Evolutionary conservation across 169 alveolate genomes (phyloP).

Genomic region (Plasmodium fragile): DNA sequence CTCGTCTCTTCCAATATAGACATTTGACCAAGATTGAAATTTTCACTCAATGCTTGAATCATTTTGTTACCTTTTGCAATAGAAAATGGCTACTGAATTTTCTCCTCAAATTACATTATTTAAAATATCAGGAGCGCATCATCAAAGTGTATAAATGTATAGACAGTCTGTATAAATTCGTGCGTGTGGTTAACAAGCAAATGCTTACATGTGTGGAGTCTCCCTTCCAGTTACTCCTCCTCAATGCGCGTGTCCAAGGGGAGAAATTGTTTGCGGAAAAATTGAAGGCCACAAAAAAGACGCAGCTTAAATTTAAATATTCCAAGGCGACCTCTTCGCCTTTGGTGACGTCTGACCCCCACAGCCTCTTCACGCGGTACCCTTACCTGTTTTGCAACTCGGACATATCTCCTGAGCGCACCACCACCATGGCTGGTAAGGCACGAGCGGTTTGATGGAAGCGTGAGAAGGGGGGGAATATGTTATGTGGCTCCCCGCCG

Average conservation of each 20-base stretch:
- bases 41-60: conserved; percentile 7
- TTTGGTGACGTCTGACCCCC: not conserved
- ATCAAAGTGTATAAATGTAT: conserved; percentile 35
- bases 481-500: not conserved
- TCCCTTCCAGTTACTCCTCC: conserved; percentile 20
- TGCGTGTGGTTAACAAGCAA: not conserved
- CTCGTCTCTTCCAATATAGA: conserved; percentile 26
- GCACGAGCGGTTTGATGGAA: not conserved
- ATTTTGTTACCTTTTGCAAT: conserved; percentile 19
- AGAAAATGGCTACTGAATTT: conserved; percentile 44
- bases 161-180: conserved; percentile 23
- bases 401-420: conserved; percentile 44
- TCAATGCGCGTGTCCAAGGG: not conserved
- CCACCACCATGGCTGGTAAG: conserved; percentile 30
- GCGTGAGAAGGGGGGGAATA: not conserved
- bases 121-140: conserved; percentile 28
- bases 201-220: not conserved
- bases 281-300: not conserved
- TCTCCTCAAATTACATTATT: conserved; percentile 16
- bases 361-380: conserved; percentile 3
- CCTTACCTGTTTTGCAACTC: conserved; percentile 39
- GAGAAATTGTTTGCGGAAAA: not conserved
- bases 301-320: conserved; percentile 9
- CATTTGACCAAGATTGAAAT: conserved; percentile 42
- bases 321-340: conserved; percentile 12